phyloP scores from a whole-genome alignment of 495 filamentous ascomycete species.

The Filosporella fistucella region DNA sequence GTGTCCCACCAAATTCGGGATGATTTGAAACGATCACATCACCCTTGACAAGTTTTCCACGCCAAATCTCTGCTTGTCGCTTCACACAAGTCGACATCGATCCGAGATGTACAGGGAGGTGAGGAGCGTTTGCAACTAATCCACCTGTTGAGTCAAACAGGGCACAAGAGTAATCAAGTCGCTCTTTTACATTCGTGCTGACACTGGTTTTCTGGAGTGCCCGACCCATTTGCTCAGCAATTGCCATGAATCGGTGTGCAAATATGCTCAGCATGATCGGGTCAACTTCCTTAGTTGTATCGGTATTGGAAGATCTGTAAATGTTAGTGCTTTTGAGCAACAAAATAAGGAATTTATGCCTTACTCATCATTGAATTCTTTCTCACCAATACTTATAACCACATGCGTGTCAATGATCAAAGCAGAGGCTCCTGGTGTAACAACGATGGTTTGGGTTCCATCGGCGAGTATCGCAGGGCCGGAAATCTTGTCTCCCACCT shows the following conservation, averaged over 20 bases:
- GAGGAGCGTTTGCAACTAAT: conserved; percentile 90
- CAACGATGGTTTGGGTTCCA: conserved; percentile 91
- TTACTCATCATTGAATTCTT: conserved; percentile 46
- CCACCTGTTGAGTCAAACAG: conserved; percentile 90
- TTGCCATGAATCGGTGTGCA: conserved; percentile 96
- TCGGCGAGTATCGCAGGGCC: conserved; percentile 93
- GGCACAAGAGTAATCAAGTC: conserved; percentile 94
- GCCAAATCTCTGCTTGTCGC: conserved; percentile 91
- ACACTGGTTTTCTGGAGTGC: conserved; percentile 96
- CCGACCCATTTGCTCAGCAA: conserved; percentile 96
- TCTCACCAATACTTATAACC: conserved; percentile 63
- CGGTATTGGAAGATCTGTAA: conserved; percentile 19
- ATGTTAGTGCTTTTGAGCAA: conserved; percentile 1
- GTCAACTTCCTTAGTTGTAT: conserved; percentile 52
- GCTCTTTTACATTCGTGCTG: conserved; percentile 96
- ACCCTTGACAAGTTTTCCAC: conserved; percentile 79
- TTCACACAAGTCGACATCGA: conserved; percentile 93
- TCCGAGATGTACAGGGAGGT: conserved; percentile 90
- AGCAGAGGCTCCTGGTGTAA: conserved; percentile 73
- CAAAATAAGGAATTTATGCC: conserved; percentile 8
- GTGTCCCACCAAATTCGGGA: conserved; percentile 81
- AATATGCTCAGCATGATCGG: conserved; percentile 96
- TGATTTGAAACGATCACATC: conserved; percentile 97
- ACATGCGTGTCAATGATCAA: conserved; percentile 72
- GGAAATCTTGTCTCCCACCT: conserved; percentile 67